Evolutionary conservation across 176 grass and related monocot genomes (phyloP).

Genomic region (Chloris gayana): DNA sequence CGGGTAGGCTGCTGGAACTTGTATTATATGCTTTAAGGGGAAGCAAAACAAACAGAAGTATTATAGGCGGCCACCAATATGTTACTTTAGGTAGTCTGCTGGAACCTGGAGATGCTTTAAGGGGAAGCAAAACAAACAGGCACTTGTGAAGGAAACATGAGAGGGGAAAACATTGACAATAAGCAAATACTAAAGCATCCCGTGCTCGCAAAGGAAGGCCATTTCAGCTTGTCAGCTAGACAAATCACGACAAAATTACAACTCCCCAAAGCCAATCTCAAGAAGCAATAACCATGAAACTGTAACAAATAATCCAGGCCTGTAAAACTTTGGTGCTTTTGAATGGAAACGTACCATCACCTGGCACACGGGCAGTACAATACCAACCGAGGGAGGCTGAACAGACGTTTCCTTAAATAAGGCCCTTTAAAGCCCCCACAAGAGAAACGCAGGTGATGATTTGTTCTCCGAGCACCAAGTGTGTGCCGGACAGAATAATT

Average conservation of each 20-base stretch:
- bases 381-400: constrained; percentile 11
- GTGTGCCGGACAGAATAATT: constrained; percentile 55
- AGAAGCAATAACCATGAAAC: constrained; percentile 1
- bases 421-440: constrained; percentile 27
- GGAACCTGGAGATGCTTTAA: too few species aligned
- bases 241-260: not conserved
- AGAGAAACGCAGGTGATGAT: constrained; percentile 44
- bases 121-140: too few species aligned
- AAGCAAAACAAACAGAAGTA: too few species aligned
- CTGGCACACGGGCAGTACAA: constrained; percentile 22
- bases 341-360: constrained; percentile 22
- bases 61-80: too few species aligned
- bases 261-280: constrained; percentile 5
- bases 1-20: too few species aligned
- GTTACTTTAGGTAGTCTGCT: too few species aligned
- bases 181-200: constrained; percentile 24
- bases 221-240: constrained; percentile 23
- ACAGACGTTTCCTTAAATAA: constrained; percentile 48
- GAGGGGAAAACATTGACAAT: not conserved
- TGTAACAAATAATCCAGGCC: not conserved
- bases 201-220: constrained; percentile 22
- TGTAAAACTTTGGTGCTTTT: constrained; percentile 18
- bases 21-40: too few species aligned
- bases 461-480: constrained; percentile 47
- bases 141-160: not conserved